Evolutionary conservation across 2,329 filamentous ascomycete genomes (phyloP).

Genomic region (Huntiella decipiens): DNA sequence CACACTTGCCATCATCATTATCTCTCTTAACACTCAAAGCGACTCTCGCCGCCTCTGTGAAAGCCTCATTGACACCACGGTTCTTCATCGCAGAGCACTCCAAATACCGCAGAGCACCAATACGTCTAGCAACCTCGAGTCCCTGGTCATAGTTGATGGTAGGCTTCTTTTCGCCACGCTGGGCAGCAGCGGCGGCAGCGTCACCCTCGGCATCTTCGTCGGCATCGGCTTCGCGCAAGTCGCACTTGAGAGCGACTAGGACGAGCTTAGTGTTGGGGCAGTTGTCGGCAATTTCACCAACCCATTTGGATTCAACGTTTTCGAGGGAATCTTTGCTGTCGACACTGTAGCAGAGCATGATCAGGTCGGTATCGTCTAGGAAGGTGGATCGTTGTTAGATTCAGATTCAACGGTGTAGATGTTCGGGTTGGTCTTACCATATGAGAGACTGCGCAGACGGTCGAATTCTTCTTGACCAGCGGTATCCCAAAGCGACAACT

Average conservation of each 20-base stretch:
- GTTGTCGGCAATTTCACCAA: slow-evolving; percentile 93
- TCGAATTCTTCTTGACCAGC: slow-evolving; percentile 99
- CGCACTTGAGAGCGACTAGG: slow-evolving; percentile 89
- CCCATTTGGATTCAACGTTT: slow-evolving; percentile 98
- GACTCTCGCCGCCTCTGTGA: slow-evolving; percentile 91
- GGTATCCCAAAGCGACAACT: slow-evolving; percentile 94
- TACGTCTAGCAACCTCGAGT: slow-evolving; percentile 73
- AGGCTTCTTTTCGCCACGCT: slow-evolving; percentile 38
- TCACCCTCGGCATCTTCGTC: slow-evolving; percentile 46
- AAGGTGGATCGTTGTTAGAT: background rate
- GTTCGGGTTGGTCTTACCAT: slow-evolving; percentile 35
- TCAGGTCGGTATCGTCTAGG: slow-evolving; percentile 72
- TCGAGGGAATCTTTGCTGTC: slow-evolving; percentile 93
- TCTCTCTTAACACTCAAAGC: slow-evolving; percentile 57
- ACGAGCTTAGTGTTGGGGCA: slow-evolving; percentile 91
- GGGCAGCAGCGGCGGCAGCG: slow-evolving; percentile 17
- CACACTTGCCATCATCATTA: slow-evolving; percentile 41
- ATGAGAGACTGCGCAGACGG: slow-evolving; percentile 80
- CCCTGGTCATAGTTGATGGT: slow-evolving; percentile 85
- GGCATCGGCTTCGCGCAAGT: slow-evolving; percentile 60
- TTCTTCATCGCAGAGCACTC: slow-evolving; percentile 99
- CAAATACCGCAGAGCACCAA: slow-evolving; percentile 83
- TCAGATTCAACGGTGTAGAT: background rate
- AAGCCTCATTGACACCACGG: slow-evolving; percentile 92
- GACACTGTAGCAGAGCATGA: slow-evolving; percentile 97